Conservation (phyloP, 441 rosid species). For the Populus hybrid region DNA sequence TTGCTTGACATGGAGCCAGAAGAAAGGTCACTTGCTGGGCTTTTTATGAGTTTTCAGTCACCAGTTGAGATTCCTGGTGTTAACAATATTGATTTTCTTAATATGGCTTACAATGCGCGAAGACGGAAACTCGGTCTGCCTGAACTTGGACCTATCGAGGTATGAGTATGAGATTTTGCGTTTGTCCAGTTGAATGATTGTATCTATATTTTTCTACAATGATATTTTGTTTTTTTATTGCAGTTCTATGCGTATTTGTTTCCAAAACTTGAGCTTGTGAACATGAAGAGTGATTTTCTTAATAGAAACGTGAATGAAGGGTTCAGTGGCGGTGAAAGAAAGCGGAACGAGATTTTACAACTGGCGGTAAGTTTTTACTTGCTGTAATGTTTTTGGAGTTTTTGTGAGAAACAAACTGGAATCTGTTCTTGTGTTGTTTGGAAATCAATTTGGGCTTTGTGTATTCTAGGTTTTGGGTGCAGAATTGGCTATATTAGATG, state of each 20-base stretch:
- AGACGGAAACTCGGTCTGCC: constrained; percentile 69
- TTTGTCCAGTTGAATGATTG: not conserved
- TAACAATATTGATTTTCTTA: constrained; percentile 79
- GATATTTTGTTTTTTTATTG: constrained; percentile 27
- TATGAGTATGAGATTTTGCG: constrained; percentile 9
- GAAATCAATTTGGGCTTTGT: not conserved
- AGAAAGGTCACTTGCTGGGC: constrained; percentile 94
- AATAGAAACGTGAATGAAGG: constrained; percentile 92
- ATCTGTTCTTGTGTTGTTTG: not conserved
- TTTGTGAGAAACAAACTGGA: not conserved
- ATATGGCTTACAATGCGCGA: constrained; percentile 93
- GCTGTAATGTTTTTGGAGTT: too few relatives aligned
- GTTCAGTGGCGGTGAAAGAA: constrained; percentile 84
- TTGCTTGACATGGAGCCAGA: constrained; percentile 95
- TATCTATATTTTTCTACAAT: not conserved
- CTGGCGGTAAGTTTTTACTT: constrained; percentile 57
- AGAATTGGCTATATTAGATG: constrained; percentile 88
- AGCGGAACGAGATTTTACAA: constrained; percentile 92
- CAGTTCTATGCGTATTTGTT: constrained; percentile 76
- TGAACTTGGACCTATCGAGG: constrained; percentile 93
- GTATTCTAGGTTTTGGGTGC: constrained; percentile 83
- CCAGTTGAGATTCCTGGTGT: constrained; percentile 98
- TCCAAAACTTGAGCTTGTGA: constrained; percentile 79
- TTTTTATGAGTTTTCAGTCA: constrained; percentile 95
- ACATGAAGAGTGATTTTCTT: constrained; percentile 88